Base-by-base conservation (phyloP, 2,329 filamentous ascomycete species). In the Nemania sp. region DNA sequence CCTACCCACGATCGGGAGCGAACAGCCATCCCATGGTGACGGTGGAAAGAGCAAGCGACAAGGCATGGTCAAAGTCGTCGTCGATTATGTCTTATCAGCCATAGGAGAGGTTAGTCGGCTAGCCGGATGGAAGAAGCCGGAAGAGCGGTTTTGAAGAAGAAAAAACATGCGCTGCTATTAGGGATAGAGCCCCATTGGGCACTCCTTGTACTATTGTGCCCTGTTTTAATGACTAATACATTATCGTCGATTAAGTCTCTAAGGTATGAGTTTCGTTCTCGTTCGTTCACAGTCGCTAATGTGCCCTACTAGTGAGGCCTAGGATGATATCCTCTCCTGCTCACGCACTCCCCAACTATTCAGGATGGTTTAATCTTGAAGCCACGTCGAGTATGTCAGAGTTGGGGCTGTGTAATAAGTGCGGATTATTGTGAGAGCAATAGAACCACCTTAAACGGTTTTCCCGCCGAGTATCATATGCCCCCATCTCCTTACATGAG, bases 1-100 rank as follows among this genome's bases (percentile, higher is more conserved):
- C 3, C 82, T 99, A 59, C 96, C 96, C 0, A 97, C 91, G 7
- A 98, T 98, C 87, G 93, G 93, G 13, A 93, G 89, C 55, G 92
- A 94, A 71, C 84, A 86, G 60, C 85, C 87, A 2, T 78, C 81
- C 8, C 81, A 80, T 13, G 82, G 82, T 26, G 78, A 80, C 5
- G 81, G 83, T 58, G 82, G 82, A 64, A 86, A 85, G 77, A 80
- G 77, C 64, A 85, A 83, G 76, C 85, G 88, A 15, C 88, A 90
- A 74, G 89, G 89, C 5, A 88, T 92, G 85, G 84, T 89, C 62
- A 92, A 92, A 78, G 86, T 88, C 0, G 77, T 91, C 11, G 88
- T 92, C 22, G 89, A 91, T 75, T 83, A 82, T 24, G 80, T 87
- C 1, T 82, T 87, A 27, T 84, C 84, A 0, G 81, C 80, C 13